Conservation (phyloP, 208 protist genomes). For the Sergeia podlipaevii region DNA sequence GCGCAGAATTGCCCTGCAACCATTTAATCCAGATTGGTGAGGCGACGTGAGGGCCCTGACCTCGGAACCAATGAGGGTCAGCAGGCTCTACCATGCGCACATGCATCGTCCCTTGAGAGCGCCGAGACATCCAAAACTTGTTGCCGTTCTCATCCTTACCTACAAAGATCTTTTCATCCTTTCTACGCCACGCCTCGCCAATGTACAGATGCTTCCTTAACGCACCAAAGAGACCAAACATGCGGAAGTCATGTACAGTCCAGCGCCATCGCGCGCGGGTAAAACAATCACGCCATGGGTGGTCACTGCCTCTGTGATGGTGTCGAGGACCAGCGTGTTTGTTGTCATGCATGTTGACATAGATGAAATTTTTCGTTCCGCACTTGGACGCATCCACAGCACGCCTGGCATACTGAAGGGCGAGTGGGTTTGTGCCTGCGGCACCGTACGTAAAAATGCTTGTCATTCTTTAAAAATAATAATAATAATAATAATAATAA, state of each 20-base stretch:
- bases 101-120: slow-evolving; percentile 39
- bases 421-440: slow-evolving; percentile 59
- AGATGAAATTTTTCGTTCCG: slow-evolving; percentile 87
- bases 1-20: slow-evolving; percentile 71
- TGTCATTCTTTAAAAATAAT: slow-evolving; percentile 37
- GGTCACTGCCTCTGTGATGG: slow-evolving; percentile 78
- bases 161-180: slow-evolving; percentile 91
- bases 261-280: slow-evolving; percentile 74
- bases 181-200: slow-evolving; percentile 80
- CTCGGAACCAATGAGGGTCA: slow-evolving; percentile 88
- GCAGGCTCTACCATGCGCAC: slow-evolving; percentile 69
- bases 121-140: slow-evolving; percentile 83
- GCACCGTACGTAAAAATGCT: slow-evolving; percentile 78
- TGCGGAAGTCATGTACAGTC: slow-evolving; percentile 87
- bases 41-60: slow-evolving; percentile 57
- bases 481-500: not conserved
- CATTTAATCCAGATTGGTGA: slow-evolving; percentile 84
- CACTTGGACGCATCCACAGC: slow-evolving; percentile 56
- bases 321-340: slow-evolving; percentile 63
- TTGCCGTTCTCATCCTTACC: slow-evolving; percentile 91
- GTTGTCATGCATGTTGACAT: slow-evolving; percentile 70
- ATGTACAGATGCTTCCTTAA: slow-evolving; percentile 80
- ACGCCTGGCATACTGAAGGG: slow-evolving; percentile 63
- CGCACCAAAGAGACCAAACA: slow-evolving; percentile 86
- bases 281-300: slow-evolving; percentile 66